Evolutionary conservation across 73 alveolate species (phyloP), one percentile per base, ranked within the genome.

Genomic region (Paramecium bursaria): DNA sequence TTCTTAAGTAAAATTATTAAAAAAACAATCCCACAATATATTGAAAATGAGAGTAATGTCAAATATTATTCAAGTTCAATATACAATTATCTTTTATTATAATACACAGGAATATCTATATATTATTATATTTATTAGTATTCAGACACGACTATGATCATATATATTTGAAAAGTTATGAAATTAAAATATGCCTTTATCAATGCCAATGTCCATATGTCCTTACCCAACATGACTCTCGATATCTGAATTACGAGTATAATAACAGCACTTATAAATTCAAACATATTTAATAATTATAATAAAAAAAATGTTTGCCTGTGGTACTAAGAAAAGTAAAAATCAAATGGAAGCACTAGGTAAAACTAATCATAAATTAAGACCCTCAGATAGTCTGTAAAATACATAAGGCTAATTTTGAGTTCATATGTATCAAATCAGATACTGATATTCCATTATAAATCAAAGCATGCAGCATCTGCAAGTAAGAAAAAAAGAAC

Each of bases 301-400:
- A 7, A 39, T 39, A 7, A 39, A 7, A 7, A 39, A 7, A 7
- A 39, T 39, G 5, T 7, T 39, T 39, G 11, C 11, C 14, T 67
- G 82, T 67, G 39, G 53, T 15, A 47, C 44, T 3, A 67, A 67
- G 3, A 67, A n/a, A 3, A 67, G 44, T 39, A 67, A 67, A 23
- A 23, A 26, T 29, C 14, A 67, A 67, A 27, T 6, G 0, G 9
- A 22, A 39, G 50, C 10, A 2, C 44, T 35, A 35, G 82, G 30
- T 17, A 44, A 67, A 17, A 42, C n/a, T n/a, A n/a, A n/a, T n/a
- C n/a, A n/a, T n/a, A 33, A 15, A 39, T 53, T 42, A 42, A 67
- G 50, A 19, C 22, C 21, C 82, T 39, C 30, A 33, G 44, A 11
- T 17, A 31, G 5, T n/a, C 60, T 35, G 33, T 15, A 6, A 35